A percentile compares a stretch with the other conserved stretches of the same genome.
Conservation (phyloP, 805 yeast species). For the Cyberlindnera samutprakarnensis region DNA sequence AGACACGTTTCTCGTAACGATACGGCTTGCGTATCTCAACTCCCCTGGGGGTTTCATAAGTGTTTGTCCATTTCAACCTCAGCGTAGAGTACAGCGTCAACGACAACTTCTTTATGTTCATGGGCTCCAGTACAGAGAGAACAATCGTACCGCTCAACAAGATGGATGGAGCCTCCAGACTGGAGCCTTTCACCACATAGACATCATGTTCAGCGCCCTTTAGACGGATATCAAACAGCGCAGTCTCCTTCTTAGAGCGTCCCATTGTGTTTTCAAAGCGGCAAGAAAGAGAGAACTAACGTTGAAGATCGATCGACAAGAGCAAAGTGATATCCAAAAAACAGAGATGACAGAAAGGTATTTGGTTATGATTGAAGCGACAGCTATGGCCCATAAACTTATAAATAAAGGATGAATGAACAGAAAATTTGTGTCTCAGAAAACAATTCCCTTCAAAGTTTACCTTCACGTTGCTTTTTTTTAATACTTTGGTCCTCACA, state of each 20-base stretch:
- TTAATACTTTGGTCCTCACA: no score
- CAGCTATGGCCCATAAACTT: no score
- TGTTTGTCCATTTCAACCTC: conserved; percentile 58
- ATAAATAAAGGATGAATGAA: no score
- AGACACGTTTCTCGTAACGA: conserved; percentile 54
- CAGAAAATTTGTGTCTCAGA: no score
- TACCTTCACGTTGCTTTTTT: no score
- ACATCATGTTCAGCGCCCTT: conserved; percentile 71
- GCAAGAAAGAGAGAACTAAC: no score
- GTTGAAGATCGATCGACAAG: no score
- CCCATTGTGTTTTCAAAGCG: neutral
- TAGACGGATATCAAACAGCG: conserved; percentile 47
- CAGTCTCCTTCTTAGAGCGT: conserved; percentile 23
- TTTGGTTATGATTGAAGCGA: no score
- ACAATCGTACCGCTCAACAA: conserved; percentile 73
- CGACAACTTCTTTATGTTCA: conserved; percentile 55
- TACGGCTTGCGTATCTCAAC: conserved; percentile 35
- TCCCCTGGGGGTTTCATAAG: conserved; percentile 38
- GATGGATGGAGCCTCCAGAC: conserved; percentile 70
- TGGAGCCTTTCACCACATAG: conserved; percentile 70
- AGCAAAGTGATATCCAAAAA: no score
- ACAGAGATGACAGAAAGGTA: no score
- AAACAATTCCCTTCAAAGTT: no score
- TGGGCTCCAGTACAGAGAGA: conserved; percentile 67
- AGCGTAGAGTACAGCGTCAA: conserved; percentile 63